Evolutionary conservation across 371 early-diverging fungal species (phyloP), one percentile per base, ranked within the genome.

Genomic region (Mucor racemosus): DNA sequence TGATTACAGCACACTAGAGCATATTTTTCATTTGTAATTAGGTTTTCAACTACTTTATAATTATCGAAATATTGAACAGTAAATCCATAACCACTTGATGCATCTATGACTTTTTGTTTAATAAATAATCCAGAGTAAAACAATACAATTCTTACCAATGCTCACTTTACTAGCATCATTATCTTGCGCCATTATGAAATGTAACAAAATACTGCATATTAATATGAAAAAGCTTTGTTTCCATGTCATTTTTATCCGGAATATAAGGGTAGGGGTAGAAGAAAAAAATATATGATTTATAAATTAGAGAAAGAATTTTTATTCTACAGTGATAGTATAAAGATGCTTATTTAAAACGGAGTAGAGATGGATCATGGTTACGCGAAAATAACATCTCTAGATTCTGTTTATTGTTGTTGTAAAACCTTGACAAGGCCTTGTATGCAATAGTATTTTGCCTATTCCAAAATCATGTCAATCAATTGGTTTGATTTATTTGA

Each of bases 391-490:
- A 26, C 31, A 53, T 53, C 53, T 53, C 21, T 44, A 44, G 7
- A 17, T n/a, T 44, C 0, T n/a, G 44, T n/a, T 44, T 17, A 44
- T 14, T 67, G 31, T 39, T 55, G 34, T 48, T 65, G 54, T 33
- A 70, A 48, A 31, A 70, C 31, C 4, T 56, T 58, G 38, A 80
- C 65, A 33, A 80, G 71, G 13, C 76, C 74, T 33, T 77, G 66
- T n/a, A 80, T 80, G 1, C 76, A 65, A 46, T 80, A 80, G 42
- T 80, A 80, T 36, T 74, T 68, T 40, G 80, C 80, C 78, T 78
- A 65, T 21, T 26, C 3, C 3, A 26, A 26, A 26, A 26, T 26
- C 3, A 26, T 26, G 26, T 26, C 26, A 26, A 26, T 26, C 3
- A 26, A 26, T 26, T 26, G 26, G 3, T 26, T 26, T 26, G 26